Base-by-base conservation (phyloP, 805 yeast genomes). In the Saturnispora saitoi region DNA sequence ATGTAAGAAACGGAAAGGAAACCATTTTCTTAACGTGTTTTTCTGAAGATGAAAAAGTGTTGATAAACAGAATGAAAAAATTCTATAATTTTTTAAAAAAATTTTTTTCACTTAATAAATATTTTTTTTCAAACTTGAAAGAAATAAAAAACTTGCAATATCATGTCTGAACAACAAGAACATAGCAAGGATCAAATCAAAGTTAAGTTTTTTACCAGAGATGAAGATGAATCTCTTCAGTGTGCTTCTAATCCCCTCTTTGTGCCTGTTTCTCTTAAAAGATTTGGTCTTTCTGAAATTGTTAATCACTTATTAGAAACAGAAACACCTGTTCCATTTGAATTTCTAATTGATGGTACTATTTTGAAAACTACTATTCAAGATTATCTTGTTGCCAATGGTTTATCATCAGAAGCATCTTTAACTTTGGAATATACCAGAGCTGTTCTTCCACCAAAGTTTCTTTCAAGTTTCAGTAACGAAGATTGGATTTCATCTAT, bases 401-500 rank as follows among this genome's bases (percentile, higher is more conserved):
- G 90, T 7, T 70, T 90, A 36, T 86, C 96, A 2, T 75, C 81
- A 26, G 99, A 93, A 72, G 77, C 86, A 1, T 78, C 82, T 47
- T 64, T 93, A 52, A 80, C 80, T 28, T 70, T 93, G 42, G 99
- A 93, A 62, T 93, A 93, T 69, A 87, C 96, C 11, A 76, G 95
- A 56, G 89, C 96, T 1, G 83, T 89, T 34, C 75, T 91, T 45
- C 99, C 99, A 17, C 99, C 99, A n/a, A 81, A 91, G 24, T 90
- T 79, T 60, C 70, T 89, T 54, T 88, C 95, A 3, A 82, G 95
- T 41, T 93, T 83, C 67, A 78, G 81, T 60, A 89, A 91, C 61
- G 96, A 91, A 53, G 99, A 93, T 67, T 93, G 99, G 99, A 79
- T 93, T 22, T 86, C 96, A 20, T 76, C 95, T 1, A 73, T 84